Conservation (phyloP, 345 rosid genomes). For the Bruguiera parviflora region DNA sequence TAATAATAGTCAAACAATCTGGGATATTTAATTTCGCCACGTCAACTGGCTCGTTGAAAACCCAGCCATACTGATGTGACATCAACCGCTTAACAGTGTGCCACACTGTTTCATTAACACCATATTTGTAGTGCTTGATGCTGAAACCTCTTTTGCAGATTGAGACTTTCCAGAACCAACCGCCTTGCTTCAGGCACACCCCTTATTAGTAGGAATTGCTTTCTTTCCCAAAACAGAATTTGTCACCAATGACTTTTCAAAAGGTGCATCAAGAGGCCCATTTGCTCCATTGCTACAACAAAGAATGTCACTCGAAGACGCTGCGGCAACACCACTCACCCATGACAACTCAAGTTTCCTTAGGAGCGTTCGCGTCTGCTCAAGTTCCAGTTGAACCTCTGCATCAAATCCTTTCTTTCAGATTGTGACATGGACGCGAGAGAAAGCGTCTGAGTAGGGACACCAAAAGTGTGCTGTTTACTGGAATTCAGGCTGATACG, state of each 20-base stretch:
- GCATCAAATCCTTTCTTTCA: conserved; percentile 20
- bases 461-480: conserved; percentile 16
- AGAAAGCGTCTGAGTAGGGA: conserved; percentile 21
- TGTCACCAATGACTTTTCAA: conserved; percentile 39
- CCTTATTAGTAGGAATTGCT: conserved; percentile 37
- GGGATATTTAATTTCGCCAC: conserved; percentile 26
- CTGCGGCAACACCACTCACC: neutral
- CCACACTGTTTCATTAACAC: conserved; percentile 30
- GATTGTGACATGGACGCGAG: conserved; percentile 5
- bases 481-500: conserved; percentile 28
- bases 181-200: conserved; percentile 43
- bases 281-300: conserved; percentile 26
- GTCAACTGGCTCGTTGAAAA: conserved; percentile 50
- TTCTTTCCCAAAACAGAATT: conserved; percentile 51
- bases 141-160: conserved; percentile 41
- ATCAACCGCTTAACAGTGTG: conserved; percentile 25
- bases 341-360: conserved; percentile 19
- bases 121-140: conserved; percentile 38
- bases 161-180: conserved; percentile 48
- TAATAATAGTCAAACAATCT: conserved; percentile 44
- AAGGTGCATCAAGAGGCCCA: conserved; percentile 31
- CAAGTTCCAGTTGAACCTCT: conserved; percentile 19
- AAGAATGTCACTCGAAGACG: conserved; percentile 22
- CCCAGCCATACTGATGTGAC: conserved; percentile 47
- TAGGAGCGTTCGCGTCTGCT: conserved; percentile 11